These are phyloP conservation scores for Stereum hirsutum DNA, from an alignment of 1,284 basidiomycete species.

Conservation along the genomic window DNA sequence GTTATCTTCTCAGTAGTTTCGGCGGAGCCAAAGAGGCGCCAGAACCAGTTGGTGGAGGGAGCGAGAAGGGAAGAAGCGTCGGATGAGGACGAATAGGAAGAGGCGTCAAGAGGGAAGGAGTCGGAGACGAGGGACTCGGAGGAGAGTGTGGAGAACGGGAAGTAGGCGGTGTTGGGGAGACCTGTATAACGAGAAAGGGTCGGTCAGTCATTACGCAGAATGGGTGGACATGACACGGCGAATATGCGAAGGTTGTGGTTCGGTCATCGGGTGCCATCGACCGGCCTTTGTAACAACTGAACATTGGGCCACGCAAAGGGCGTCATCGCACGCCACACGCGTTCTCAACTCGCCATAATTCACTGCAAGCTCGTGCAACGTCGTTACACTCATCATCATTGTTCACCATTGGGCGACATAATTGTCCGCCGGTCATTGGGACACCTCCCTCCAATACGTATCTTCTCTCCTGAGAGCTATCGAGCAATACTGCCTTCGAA, in stretches of 20 bases:
- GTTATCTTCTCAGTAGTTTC: slow-evolving; percentile 41
- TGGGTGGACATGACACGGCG: neutral
- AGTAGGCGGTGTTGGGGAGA: slow-evolving; percentile 50
- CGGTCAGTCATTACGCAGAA: no score
- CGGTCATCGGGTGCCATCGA: no score
- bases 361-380: no score
- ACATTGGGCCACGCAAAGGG: neutral
- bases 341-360: no score
- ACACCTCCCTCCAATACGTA: no score
- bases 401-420: no score
- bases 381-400: no score
- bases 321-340: neutral
- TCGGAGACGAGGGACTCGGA: slow-evolving; percentile 30
- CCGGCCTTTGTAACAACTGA: no score
- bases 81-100: neutral
- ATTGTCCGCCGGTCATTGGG: no score
- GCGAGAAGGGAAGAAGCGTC: slow-evolving; percentile 14
- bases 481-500: no score
- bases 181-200: no score
- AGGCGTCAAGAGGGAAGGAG: slow-evolving; percentile 19
- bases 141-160: slow-evolving; percentile 51
- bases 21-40: slow-evolving; percentile 46
- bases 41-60: slow-evolving; percentile 53
- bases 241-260: neutral
- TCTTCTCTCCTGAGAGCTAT: no score